Percentiles rank a stretch among this genome's conserved stretches.
Evolutionary conservation across 2,329 filamentous ascomycete genomes (phyloP).

Genomic region (Neonectria faginata): DNA sequence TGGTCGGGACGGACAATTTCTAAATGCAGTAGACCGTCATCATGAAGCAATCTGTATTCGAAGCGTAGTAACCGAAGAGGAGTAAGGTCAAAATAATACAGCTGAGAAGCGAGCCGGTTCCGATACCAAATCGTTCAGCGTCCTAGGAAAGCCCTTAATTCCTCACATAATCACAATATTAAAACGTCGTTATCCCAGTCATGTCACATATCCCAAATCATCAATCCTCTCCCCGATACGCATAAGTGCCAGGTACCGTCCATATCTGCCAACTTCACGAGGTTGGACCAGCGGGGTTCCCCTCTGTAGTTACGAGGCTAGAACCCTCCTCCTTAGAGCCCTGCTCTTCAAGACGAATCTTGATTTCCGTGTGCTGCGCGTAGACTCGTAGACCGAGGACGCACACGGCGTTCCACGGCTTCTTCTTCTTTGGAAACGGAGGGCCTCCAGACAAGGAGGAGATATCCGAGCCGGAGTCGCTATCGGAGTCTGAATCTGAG

Average conservation of each 20-base stretch:
- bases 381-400: constrained; percentile 56
- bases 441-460: constrained; percentile 21
- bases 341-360: constrained; percentile 51
- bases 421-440: constrained; percentile 31
- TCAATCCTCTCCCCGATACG: constrained; percentile 11
- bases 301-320: constrained; percentile 36
- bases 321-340: constrained; percentile 42
- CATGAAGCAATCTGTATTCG: constrained; percentile 5
- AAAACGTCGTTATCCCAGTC: not conserved
- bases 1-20: not conserved
- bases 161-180: not conserved
- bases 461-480: constrained; percentile 41
- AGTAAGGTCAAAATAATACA: constrained; percentile 3
- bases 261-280: constrained; percentile 12
- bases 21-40: not conserved
- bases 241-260: constrained; percentile 18
- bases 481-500: constrained; percentile 35
- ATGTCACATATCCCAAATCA: not conserved
- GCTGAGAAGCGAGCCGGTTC: constrained; percentile 7
- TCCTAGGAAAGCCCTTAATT: not conserved
- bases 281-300: constrained; percentile 25
- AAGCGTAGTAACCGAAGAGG: not conserved
- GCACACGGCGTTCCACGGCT: constrained; percentile 57
- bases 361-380: constrained; percentile 50
- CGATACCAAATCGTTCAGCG: constrained; percentile 5